Evolutionary conservation across 768 basidiomycete species (phyloP), one percentile per base, ranked within the genome.

Genomic region (Amanita inopinata): DNA sequence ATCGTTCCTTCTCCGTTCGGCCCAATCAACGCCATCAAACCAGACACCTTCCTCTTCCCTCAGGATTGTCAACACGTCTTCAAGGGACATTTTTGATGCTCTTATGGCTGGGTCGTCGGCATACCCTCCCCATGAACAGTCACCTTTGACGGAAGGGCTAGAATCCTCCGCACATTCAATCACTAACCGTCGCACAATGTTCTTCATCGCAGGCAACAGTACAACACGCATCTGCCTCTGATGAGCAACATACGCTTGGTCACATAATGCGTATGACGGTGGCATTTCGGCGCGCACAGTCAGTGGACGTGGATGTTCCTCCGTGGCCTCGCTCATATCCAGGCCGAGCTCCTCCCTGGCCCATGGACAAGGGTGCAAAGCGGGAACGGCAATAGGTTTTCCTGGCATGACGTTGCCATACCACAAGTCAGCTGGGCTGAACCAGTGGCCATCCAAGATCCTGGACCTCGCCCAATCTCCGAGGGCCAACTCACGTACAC

Each of bases 401-500:
- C 70, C 72, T 22, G 55, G 65, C 45, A 61, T 56, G 3, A 50
- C 49, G 43, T 67, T 55, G 7, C 62, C 58, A 38, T 76, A 83
- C 71, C 73, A 85, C 34, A 75, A 66, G 55, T 88, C 85, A 0
- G 77, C 80, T 7, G 84, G 85, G 38, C 72, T 80, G 33, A 78
- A 59, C 84, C 85, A 88, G 50, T 76, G 70, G 2, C 85, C 85
- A 43, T 88, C 83, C 14, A 87, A 59, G 36, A 88, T 78, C 35
- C 83, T 62, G 15, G 66, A 69, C 24, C 85, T 67, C 4, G 80
- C 80, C 81, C 82, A 86, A 49, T 83, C 83, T 9, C 70, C 66
- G 40, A 86, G 61, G 1, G 85, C 81, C 33, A 86, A 61, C 33
- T 74, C 71, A 14, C 64, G 57, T 9, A 70, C 67, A 14, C 64